Conservation (phyloP, 495 filamentous ascomycete genomes). For the Poronia punctata region DNA sequence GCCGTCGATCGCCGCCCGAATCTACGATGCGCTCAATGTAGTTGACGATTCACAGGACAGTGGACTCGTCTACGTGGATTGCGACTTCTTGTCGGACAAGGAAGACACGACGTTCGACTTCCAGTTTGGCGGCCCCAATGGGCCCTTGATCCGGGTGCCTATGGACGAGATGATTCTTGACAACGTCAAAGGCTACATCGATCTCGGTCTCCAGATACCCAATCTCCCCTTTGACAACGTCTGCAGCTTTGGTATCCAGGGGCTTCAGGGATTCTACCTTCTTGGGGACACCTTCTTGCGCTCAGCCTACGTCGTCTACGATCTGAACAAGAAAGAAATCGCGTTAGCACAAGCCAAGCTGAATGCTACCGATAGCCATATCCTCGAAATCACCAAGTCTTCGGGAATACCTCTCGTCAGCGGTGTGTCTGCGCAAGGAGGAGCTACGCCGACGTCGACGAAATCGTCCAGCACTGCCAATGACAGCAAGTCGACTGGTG, state of each 20-base stretch:
- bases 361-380: conserved; percentile 52
- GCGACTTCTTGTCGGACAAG: conserved; percentile 44
- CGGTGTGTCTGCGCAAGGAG: conserved; percentile 27
- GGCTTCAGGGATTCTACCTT: conserved; percentile 23
- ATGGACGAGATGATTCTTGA: conserved; percentile 71
- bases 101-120: conserved; percentile 58
- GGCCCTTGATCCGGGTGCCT: conserved; percentile 58
- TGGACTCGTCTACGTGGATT: conserved; percentile 41
- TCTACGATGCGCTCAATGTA: conserved; percentile 56
- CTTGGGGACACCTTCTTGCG: conserved; percentile 88
- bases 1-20: conserved; percentile 43
- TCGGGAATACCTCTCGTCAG: conserved; percentile 33
- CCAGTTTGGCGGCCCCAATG: conserved; percentile 41
- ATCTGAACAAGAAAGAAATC: conserved; percentile 76
- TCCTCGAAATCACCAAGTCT: conserved; percentile 37
- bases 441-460: conserved; percentile 11
- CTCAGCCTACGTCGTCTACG: conserved; percentile 90
- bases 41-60: conserved; percentile 34
- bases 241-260: conserved; percentile 40
- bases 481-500: not conserved
- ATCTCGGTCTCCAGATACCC: conserved; percentile 15
- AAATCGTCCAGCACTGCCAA: conserved; percentile 5
- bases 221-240: conserved; percentile 23
- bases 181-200: conserved; percentile 24
- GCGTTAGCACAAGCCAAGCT: conserved; percentile 81